Evolutionary conservation across 768 basidiomycete species (phyloP).

Genomic region (Phaeolepiota aurea): DNA sequence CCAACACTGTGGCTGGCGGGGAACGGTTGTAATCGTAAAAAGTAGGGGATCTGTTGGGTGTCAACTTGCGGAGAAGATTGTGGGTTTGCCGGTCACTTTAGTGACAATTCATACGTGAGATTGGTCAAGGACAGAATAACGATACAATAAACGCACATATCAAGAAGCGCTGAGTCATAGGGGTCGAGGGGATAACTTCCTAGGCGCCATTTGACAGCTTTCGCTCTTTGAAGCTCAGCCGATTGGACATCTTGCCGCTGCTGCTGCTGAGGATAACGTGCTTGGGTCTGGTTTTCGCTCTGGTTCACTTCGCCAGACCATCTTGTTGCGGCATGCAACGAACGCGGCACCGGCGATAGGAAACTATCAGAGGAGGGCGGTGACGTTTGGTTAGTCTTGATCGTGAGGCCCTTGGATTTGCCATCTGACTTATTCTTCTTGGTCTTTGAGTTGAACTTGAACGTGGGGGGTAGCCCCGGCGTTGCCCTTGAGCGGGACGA

Average conservation of each 20-base stretch:
- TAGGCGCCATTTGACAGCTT: conserved; percentile 13
- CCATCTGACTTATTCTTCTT: background rate
- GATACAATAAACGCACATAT: conserved; percentile 36
- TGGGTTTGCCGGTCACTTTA: conserved; percentile 52
- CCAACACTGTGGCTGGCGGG: conserved; percentile 48
- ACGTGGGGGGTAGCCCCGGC: conserved; percentile 1
- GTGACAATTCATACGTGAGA: conserved; percentile 3
- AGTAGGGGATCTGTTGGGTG: conserved; percentile 41
- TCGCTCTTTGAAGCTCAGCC: conserved; percentile 8
- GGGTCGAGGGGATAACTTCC: conserved; percentile 24
- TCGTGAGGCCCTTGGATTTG: conserved; percentile 9
- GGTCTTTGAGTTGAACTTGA: conserved; percentile 3
- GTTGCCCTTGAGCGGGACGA: conserved; percentile 11
- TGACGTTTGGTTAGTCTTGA: conserved; percentile 12
- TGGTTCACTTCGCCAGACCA: background rate
- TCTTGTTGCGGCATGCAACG: background rate
- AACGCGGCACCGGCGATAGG: conserved; percentile 1
- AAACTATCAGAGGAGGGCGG: background rate
- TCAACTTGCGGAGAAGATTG: conserved; percentile 46
- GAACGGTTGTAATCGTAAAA: conserved; percentile 43
- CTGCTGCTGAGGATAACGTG: conserved; percentile 2
- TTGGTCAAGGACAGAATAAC: background rate
- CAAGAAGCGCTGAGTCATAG: conserved; percentile 43
- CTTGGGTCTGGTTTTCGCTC: too few relatives aligned
- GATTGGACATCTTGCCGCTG: conserved; percentile 4